Base-by-base conservation (phyloP, 148 eudicot species). In the Rhododendron ovatum region DNA sequence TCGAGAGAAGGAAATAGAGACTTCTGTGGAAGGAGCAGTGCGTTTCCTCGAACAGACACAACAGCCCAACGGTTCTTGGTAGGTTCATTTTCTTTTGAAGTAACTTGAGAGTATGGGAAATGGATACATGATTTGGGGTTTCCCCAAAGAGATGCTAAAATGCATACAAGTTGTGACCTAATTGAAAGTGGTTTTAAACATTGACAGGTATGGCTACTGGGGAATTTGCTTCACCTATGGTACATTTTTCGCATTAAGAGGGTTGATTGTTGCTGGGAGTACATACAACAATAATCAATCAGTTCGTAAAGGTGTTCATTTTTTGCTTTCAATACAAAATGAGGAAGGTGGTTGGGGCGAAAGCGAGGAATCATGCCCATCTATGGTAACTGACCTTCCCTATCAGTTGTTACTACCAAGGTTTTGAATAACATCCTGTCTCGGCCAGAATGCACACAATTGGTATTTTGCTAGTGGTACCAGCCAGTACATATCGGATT, bases 341-440 rank as follows among this genome's bases (percentile, higher is more conserved):
- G 89, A 87, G 51, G 92, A 90, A 45, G 92, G 92, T 5, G 92
- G 92, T 17, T 88, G 91, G 91, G 91, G 91, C 15, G 91, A 90
- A 76, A 79, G 88, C 80, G 41, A 30, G 3, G 81, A 87, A 45
- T 90, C 91, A 1, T 88, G 89, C 81, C 91, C 84, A 20, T 75
- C 65, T 67, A 86, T 84, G 87, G 89, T 89, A 76, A 76, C 15
- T 78, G 6, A 37, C 24, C 48, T 28, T 2, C n/a, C 3, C 20
- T 6, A 47, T 47, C 50, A 47, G 17, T 13, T 55, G 22, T 55
- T 55, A 14, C 59, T 55, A 55, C 61, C 61, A 55, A 55, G 59
- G 61, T 55, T 55, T 55, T 55, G 6, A 17, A 55, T 55, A 55
- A 55, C 59, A 15, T 55, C 13, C 13, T 0, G 0, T 51, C 55